Conservation (phyloP, 345 rosid species). For the Hibiscus syriacus region DNA sequence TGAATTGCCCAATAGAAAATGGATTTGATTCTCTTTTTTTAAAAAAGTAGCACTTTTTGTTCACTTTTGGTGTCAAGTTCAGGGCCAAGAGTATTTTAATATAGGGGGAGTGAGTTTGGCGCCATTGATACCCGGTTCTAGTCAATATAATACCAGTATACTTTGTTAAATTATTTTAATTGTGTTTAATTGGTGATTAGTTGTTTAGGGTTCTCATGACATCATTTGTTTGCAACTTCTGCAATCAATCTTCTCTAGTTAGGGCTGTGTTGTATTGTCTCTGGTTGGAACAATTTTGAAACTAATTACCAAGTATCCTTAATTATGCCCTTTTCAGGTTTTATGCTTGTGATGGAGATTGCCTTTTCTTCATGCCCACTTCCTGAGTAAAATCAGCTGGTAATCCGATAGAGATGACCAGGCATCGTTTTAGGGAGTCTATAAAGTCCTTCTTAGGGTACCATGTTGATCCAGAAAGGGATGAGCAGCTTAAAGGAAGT, state of each 20-base stretch:
- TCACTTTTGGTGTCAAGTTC: neutral
- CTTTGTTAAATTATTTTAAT: neutral
- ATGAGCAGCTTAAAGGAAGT: slow-evolving; percentile 62
- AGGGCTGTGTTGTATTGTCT: slow-evolving; percentile 6
- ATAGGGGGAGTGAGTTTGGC: neutral
- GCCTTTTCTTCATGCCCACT: slow-evolving; percentile 4
- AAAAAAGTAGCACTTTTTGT: neutral
- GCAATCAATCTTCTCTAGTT: neutral
- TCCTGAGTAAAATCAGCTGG: slow-evolving; percentile 9
- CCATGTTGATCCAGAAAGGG: slow-evolving; percentile 61
- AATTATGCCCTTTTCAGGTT: slow-evolving; percentile 12
- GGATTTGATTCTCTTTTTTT: neutral
- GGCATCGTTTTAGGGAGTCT: slow-evolving; percentile 49
- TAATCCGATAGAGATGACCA: slow-evolving; percentile 43
- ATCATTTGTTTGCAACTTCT: neutral
- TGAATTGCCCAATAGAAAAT: neutral
- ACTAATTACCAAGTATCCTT: slow-evolving; percentile 7
- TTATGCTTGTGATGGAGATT: slow-evolving; percentile 25
- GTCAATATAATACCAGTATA: neutral
- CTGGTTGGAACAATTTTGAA: slow-evolving; percentile 15
- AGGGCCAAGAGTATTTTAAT: neutral
- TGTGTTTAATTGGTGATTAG: neutral
- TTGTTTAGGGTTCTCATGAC: neutral
- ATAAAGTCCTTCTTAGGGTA: slow-evolving; percentile 29
- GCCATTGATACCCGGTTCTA: neutral